A percentile compares a stretch with the other conserved stretches of the same genome.
Conservation (phyloP, 108 stramenopile species). For the Skeletonema menzelii region DNA sequence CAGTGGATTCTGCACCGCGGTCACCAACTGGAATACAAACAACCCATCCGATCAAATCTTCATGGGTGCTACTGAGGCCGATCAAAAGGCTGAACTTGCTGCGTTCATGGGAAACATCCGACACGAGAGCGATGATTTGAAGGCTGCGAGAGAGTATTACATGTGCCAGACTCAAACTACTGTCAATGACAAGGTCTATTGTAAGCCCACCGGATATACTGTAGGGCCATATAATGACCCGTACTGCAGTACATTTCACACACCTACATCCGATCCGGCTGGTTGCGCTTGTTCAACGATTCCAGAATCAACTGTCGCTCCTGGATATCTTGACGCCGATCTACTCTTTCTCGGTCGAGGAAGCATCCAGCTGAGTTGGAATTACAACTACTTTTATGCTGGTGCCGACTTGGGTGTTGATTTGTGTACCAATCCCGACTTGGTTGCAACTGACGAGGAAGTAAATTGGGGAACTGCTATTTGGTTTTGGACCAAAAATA, state of each 20-base stretch:
- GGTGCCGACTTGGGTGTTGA: background rate
- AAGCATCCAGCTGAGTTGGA: background rate
- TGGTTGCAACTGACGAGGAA: background rate
- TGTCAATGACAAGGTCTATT: background rate
- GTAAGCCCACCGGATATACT: background rate
- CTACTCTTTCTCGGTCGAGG: background rate
- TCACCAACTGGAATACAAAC: background rate
- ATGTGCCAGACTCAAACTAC: background rate
- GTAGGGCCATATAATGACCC: background rate
- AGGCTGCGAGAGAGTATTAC: background rate
- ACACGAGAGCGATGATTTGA: background rate
- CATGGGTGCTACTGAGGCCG: constrained; percentile 1
- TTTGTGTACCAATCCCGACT: background rate
- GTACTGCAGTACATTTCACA: background rate
- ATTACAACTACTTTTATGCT: constrained; percentile 6
- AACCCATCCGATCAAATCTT: constrained; percentile 6
- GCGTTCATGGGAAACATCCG: background rate
- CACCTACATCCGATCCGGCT: background rate
- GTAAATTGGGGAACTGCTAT: background rate
- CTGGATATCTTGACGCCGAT: background rate
- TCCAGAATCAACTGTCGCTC: background rate
- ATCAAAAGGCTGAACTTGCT: background rate
- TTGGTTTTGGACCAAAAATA: background rate
- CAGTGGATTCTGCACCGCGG: background rate
- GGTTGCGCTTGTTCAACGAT: background rate